Evolutionary conservation across 768 basidiomycete genomes (phyloP).

Genomic region (Candolleomyces aberdarensis): DNA sequence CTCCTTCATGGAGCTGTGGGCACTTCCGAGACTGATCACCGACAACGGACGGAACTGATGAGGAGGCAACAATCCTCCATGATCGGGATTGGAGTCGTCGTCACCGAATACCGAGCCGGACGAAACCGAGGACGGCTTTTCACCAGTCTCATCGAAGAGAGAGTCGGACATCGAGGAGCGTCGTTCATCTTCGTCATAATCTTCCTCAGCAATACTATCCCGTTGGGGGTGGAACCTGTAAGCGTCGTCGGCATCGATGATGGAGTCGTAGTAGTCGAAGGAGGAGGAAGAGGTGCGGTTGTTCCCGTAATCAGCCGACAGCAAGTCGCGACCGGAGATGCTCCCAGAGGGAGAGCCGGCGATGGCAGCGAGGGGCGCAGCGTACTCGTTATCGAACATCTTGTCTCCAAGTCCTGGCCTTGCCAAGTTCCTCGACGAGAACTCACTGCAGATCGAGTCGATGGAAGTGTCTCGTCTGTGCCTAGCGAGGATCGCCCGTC

Average conservation of each 20-base stretch:
- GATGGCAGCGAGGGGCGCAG: conserved; percentile 57
- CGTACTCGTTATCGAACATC: conserved; percentile 72
- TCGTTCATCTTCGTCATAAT: conserved; percentile 21
- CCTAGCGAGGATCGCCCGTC: conserved; percentile 57
- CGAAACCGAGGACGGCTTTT: conserved; percentile 42
- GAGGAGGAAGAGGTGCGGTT: conserved; percentile 45
- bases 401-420: conserved; percentile 82
- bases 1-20: conserved; percentile 54
- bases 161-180: conserved; percentile 46
- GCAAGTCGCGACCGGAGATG: conserved; percentile 17
- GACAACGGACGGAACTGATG: conserved; percentile 64
- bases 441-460: conserved; percentile 67
- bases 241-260: conserved; percentile 43
- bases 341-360: conserved; percentile 62
- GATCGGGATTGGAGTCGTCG: conserved; percentile 33
- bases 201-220: conserved; percentile 5
- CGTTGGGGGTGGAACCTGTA: background rate
- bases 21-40: conserved; percentile 48
- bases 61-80: conserved; percentile 38
- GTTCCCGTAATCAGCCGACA: conserved; percentile 6
- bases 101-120: conserved; percentile 64
- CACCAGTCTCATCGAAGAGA: conserved; percentile 60
- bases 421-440: conserved; percentile 52
- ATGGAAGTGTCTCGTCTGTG: conserved; percentile 55
- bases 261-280: conserved; percentile 51